A percentile compares a stretch with the other conserved stretches of the same genome.
These are phyloP conservation scores for Boehmeria nivea DNA, from an alignment of 306 rosid genomes.

Conservation along the genomic window DNA sequence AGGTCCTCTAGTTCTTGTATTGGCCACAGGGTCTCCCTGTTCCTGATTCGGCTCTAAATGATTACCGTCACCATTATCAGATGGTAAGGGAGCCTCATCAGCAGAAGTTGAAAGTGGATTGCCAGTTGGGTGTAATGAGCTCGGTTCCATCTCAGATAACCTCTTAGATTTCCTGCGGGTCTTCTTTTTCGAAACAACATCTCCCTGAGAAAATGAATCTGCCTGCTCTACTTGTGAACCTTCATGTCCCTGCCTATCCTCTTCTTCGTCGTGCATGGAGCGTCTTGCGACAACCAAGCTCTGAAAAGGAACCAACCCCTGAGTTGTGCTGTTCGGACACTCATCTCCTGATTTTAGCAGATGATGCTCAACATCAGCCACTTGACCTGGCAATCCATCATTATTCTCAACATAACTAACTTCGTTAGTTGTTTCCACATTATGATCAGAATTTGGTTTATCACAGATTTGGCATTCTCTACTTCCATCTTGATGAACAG, in stretches of 20 bases:
- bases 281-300: slow-evolving; percentile 29
- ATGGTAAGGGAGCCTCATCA: slow-evolving; percentile 32
- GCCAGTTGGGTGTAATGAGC: slow-evolving; percentile 35
- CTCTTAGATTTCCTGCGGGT: slow-evolving; percentile 63
- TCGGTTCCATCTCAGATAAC: slow-evolving; percentile 72
- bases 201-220: slow-evolving; percentile 34
- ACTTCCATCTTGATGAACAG: slow-evolving; percentile 30
- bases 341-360: slow-evolving; percentile 25
- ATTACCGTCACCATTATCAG: slow-evolving; percentile 30
- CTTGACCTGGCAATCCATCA: slow-evolving; percentile 25
- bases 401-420: slow-evolving; percentile 27
- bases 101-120: slow-evolving; percentile 31
- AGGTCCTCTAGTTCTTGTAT: slow-evolving; percentile 34
- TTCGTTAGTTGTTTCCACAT: slow-evolving; percentile 28
- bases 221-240: slow-evolving; percentile 32
- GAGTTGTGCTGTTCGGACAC: slow-evolving; percentile 21
- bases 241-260: slow-evolving; percentile 29
- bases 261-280: slow-evolving; percentile 32
- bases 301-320: slow-evolving; percentile 36
- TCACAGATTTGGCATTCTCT: slow-evolving; percentile 31
- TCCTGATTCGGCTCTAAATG: slow-evolving; percentile 37
- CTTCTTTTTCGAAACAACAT: slow-evolving; percentile 56
- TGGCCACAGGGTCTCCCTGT: slow-evolving; percentile 32
- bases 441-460: slow-evolving; percentile 29
- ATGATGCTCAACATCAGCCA: slow-evolving; percentile 16